Evolutionary conservation across 441 rosid genomes (phyloP), one percentile per base, ranked within the genome.

Genomic region (Populus hybrid): DNA sequence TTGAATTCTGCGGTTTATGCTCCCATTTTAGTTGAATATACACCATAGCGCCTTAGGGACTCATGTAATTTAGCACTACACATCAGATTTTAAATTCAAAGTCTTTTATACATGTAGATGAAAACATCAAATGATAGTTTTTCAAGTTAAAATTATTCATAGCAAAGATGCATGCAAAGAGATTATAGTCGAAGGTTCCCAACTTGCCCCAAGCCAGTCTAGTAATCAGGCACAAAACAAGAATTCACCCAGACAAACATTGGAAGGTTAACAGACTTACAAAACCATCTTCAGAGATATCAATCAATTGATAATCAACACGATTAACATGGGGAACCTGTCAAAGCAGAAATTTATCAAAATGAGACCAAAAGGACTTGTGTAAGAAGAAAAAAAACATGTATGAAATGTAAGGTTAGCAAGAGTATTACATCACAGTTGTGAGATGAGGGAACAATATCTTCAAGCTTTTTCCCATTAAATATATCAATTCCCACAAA

Each of bases 291-390:
- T 94, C 97, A 81, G 95, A 94, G 80, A 94, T 95, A 81, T 92
- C 98, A 88, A 94, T 92, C 85, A 92, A 87, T 87, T 94, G 97
- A 79, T 90, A 95, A 73, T 94, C 95, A 69, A 87, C 86, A 80
- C 97, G 99, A 69, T 71, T 94, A 68, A 94, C 97, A 87, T 92
- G 97, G n/a, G 99, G 98, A 83, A 91, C 97, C 98, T 95, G 83
- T 35, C 35, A 53, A 78, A 53, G 69, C 14, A 20, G 12, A 76
- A 46, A 36, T 7, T 34, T 12, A 69, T 72, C 71, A 80, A 72
- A 34, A 34, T 8, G 50, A 28, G 64, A 59, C 26, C 59, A 78
- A 67, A 32, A 65, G 57, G 9, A 72, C 53, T 71, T 68, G n/a
- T 28, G 57, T 4, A 4, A 46, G 57, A 20, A 20, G 14, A 12